Base-by-base conservation (phyloP, 1,284 basidiomycete genomes). In the Sanghuangporus weigelae region DNA sequence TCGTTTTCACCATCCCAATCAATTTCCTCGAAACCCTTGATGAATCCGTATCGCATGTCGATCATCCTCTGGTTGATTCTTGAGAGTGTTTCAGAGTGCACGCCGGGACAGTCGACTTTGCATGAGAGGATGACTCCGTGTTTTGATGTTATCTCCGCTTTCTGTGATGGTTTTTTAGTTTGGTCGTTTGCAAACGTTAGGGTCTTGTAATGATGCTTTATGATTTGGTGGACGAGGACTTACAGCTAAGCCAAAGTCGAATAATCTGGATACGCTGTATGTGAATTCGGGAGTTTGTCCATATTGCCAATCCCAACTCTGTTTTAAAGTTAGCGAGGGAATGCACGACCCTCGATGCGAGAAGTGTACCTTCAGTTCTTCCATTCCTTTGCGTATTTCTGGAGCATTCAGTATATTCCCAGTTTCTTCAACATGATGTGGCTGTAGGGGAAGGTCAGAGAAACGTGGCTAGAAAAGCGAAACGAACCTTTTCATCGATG, bases 261-360 rank as follows among this genome's bases (percentile, higher is more conserved):
- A 91, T 14, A 70, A 65, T 14, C 74, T 73, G 16, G 70, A 65
- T 3, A 89, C 65, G 2, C 75, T 77, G 68, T 87, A 86, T 49
- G 85, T 90, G 73, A 99, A 98, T 72, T 96, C 92, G 59, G 96
- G 96, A 0, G 96, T 97, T 72, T 97, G 93, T 0, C 96, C 96
- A 71, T 87, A 98, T 36, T 85, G 81, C 95, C 96, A 99, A 26
- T 92, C 84, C 97, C 96, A 98, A 46, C 83, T 87, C 91, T 96
- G 62, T 36, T 21, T 58, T 42, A 36, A 4, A 62, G 60, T 7
- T 23, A 39, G 59, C 50, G 63, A 63, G 50, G 21, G 11, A 59
- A 8, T 12, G 46, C 16, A 21, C 56, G 8, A 10, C 23, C 38
- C 21, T 31, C 12, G 21, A 14, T 40, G 16, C 35, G 21, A 16